Evolutionary conservation across 2,329 filamentous ascomycete species (phyloP), one percentile per base, ranked within the genome.

Genomic region (Neopestalotiopsis sp.): DNA sequence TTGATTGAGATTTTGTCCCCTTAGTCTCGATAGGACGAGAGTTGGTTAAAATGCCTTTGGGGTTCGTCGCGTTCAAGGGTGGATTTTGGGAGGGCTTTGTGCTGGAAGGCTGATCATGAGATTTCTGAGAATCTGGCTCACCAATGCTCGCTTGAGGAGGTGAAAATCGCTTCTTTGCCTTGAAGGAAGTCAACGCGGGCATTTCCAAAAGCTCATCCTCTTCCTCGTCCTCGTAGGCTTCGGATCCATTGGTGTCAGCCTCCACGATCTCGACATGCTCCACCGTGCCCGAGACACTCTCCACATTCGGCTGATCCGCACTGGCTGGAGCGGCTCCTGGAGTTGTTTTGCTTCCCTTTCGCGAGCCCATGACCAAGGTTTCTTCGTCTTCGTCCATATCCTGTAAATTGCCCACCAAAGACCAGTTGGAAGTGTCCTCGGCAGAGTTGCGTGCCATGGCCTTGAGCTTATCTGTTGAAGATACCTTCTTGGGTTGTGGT

Each of bases 361-460:
- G 57, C 34, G 66, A 53, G 61, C 74, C 68, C 74, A 78, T 79
- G 70, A 77, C 71, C 65, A 79, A 72, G 49, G 72, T 73, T 45
- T 79, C 75, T 17, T 78, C 76, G 34, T 78, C 76, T 10, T 79
- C 77, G 20, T 78, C 75, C 32, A 66, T 70, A 38, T 67, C 72
- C 34, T 73, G 75, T 32, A 73, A 62, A 30, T 73, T 73, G 28
- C 75, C 76, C 14, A 87, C 83, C 28, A 86, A 81, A 4, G 84
- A 86, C 85, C 85, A 87, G n/a, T 85, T 80, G 4, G 84, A 85
- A 73, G 83, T 86, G 68, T 84, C 81, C 66, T 86, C 86, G n/a
- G 85, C 74, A 5, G 87, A 86, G 30, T 78, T 80, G 71, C 86
- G 80, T 17, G 87, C 87, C 62, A 89, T 76, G 3, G 84, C 84